A percentile compares a stretch with the other conserved stretches of the same genome.
These are phyloP conservation scores for Phytophthora fragariaefolia DNA, from an alignment of 352 stramenopile genomes.

Conservation along the genomic window DNA sequence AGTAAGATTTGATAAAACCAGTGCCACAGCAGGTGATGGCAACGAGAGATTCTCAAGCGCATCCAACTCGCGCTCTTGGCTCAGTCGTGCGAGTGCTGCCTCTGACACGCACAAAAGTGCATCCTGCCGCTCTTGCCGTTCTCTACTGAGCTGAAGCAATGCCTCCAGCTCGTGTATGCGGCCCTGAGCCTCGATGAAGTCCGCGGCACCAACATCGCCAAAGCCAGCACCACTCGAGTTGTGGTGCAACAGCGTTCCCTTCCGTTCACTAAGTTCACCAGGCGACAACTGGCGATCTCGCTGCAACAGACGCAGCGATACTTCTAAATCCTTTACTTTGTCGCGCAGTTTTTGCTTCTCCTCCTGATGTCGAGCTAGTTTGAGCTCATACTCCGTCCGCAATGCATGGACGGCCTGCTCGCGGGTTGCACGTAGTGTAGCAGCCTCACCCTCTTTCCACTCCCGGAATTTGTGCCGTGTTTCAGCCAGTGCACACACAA, in stretches of 20 bases:
- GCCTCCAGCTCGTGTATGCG: slow-evolving; percentile 65
- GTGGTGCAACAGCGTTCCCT: slow-evolving; percentile 55
- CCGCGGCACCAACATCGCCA: slow-evolving; percentile 52
- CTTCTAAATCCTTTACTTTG: slow-evolving; percentile 78
- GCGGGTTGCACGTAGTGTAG: slow-evolving; percentile 46
- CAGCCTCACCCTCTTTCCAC: slow-evolving; percentile 66
- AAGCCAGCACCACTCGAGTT: slow-evolving; percentile 23
- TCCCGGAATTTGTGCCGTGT: slow-evolving; percentile 71
- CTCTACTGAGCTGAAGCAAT: slow-evolving; percentile 60
- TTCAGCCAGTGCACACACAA: slow-evolving; percentile 61
- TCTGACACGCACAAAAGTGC: slow-evolving; percentile 63
- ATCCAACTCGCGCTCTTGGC: slow-evolving; percentile 53
- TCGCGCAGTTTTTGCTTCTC: slow-evolving; percentile 77
- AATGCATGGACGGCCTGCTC: slow-evolving; percentile 67
- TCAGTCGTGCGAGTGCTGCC: slow-evolving; percentile 56
- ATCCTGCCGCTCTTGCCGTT: slow-evolving; percentile 65
- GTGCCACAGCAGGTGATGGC: slow-evolving; percentile 24
- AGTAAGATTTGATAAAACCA: slow-evolving; percentile 21
- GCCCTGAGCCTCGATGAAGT: slow-evolving; percentile 66
- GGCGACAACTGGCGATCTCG: slow-evolving; percentile 66
- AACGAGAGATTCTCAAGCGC: slow-evolving; percentile 45
- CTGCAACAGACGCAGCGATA: slow-evolving; percentile 67
- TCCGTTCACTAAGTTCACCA: slow-evolving; percentile 65
- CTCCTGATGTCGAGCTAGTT: slow-evolving; percentile 69
- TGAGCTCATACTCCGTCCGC: slow-evolving; percentile 70